phyloP scores from a whole-genome alignment of 768 basidiomycete genomes.

The Hypholoma sublateritium region DNA sequence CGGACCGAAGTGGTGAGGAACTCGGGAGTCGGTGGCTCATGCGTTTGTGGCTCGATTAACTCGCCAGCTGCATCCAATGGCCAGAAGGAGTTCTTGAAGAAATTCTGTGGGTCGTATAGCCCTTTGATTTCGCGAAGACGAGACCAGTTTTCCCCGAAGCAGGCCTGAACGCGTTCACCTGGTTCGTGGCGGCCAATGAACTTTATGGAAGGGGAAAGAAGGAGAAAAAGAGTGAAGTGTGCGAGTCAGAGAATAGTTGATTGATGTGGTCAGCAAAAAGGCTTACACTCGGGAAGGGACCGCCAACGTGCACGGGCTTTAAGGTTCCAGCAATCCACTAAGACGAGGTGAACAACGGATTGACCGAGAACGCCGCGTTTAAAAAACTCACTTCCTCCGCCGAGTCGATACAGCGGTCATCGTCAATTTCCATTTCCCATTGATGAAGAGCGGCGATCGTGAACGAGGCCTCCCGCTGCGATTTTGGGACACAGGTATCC shows the following conservation, averaged over 20 bases:
- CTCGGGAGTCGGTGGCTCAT: constrained; percentile 60
- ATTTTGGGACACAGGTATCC: constrained; percentile 71
- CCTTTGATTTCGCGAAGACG: constrained; percentile 71
- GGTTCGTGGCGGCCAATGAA: constrained; percentile 75
- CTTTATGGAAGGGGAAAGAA: constrained; percentile 33
- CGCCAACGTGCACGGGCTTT: constrained; percentile 70
- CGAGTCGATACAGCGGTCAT: constrained; percentile 76
- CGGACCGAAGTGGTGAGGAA: constrained; percentile 26
- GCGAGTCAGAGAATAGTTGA: constrained; percentile 15
- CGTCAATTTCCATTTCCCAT: constrained; percentile 84
- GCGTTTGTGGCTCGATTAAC: constrained; percentile 51
- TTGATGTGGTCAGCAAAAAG: too few species aligned
- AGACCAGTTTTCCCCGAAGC: constrained; percentile 75
- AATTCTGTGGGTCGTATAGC: constrained; percentile 70
- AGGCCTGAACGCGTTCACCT: constrained; percentile 58
- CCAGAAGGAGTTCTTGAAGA: constrained; percentile 84
- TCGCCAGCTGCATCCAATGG: constrained; percentile 62
- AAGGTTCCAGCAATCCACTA: constrained; percentile 83
- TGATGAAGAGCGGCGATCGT: constrained; percentile 90
- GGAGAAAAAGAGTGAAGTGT: not conserved
- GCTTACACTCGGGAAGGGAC: constrained; percentile 81
- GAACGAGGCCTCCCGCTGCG: constrained; percentile 78
- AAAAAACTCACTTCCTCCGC: constrained; percentile 68
- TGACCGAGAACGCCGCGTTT: not conserved
- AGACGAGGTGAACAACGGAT: constrained; percentile 12